A percentile compares a stretch with the other conserved stretches of the same genome.
Evolutionary conservation across 805 yeast species (phyloP).

Genomic region (Saccharomyces eubayanus): DNA sequence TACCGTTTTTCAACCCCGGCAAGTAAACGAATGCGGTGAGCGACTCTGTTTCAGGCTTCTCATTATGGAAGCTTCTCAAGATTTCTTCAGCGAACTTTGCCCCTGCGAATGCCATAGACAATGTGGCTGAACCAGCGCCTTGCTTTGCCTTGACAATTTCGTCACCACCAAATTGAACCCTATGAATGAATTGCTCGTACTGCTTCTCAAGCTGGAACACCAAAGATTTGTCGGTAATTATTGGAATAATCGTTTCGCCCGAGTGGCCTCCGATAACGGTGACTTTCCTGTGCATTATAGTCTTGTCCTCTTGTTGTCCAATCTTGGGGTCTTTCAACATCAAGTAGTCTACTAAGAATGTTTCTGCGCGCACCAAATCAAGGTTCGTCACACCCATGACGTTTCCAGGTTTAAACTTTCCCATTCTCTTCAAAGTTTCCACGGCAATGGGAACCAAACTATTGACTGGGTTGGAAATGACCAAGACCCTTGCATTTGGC

Average conservation of each 20-base stretch:
- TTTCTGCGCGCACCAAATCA: slow-evolving; percentile 71
- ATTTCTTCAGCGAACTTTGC: slow-evolving; percentile 64
- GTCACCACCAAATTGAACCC: slow-evolving; percentile 84
- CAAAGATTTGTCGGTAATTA: slow-evolving; percentile 36
- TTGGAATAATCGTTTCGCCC: slow-evolving; percentile 74
- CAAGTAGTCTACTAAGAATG: slow-evolving; percentile 39
- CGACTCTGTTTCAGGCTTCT: slow-evolving; percentile 23
- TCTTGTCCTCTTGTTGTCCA: slow-evolving; percentile 9
- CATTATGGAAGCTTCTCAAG: slow-evolving; percentile 34
- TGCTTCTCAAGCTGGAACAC: slow-evolving; percentile 34
- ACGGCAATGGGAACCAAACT: slow-evolving; percentile 79
- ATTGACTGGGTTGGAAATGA: slow-evolving; percentile 78
- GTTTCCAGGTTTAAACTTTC: slow-evolving; percentile 66
- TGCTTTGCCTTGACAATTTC: slow-evolving; percentile 80
- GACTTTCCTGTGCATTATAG: slow-evolving; percentile 48
- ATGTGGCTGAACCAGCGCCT: slow-evolving; percentile 79
- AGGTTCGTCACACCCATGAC: slow-evolving; percentile 78
- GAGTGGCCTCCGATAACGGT: slow-evolving; percentile 84
- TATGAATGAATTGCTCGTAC: slow-evolving; percentile 56
- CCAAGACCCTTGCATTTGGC: slow-evolving; percentile 57
- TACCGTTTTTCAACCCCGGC: slow-evolving; percentile 45
- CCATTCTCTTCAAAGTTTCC: slow-evolving; percentile 64
- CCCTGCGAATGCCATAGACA: slow-evolving; percentile 84
- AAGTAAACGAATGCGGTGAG: slow-evolving; percentile 49
- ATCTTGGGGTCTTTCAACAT: not conserved